These are phyloP conservation scores for Beauveria bassiana DNA, from an alignment of 2,329 filamentous ascomycete genomes.

Conservation along the genomic window DNA sequence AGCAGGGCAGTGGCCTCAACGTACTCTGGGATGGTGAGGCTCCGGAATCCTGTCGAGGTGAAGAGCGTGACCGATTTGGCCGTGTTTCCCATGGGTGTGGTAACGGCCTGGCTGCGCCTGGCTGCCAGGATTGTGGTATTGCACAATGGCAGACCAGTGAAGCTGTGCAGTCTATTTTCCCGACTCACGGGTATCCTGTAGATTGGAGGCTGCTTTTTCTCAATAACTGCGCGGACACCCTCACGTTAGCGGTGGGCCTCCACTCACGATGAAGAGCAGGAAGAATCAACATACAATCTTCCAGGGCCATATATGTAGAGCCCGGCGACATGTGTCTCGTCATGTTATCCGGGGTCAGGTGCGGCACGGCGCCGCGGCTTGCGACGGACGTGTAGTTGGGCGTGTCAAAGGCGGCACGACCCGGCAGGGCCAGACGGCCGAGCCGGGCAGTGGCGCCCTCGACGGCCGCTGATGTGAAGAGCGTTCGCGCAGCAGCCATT, in stretches of 20 bases:
- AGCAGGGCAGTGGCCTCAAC: slow-evolving; percentile 55
- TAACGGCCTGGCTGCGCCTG: slow-evolving; percentile 68
- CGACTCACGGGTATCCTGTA: slow-evolving; percentile 30
- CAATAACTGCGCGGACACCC: slow-evolving; percentile 38
- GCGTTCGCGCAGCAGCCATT: slow-evolving; percentile 19
- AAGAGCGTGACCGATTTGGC: slow-evolving; percentile 66
- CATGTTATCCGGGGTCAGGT: slow-evolving; percentile 81
- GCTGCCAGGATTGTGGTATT: slow-evolving; percentile 66
- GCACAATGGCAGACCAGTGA: slow-evolving; percentile 63
- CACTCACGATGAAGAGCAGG: not conserved
- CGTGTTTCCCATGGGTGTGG: slow-evolving; percentile 62
- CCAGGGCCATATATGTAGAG: slow-evolving; percentile 73
- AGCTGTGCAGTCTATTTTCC: slow-evolving; percentile 59
- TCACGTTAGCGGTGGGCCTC: not conserved
- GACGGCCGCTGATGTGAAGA: slow-evolving; percentile 35
- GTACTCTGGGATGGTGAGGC: slow-evolving; percentile 63
- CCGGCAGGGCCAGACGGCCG: slow-evolving; percentile 56
- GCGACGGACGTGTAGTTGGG: slow-evolving; percentile 75
- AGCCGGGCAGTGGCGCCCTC: slow-evolving; percentile 50
- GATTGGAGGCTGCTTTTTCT: slow-evolving; percentile 44
- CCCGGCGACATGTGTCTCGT: slow-evolving; percentile 54
- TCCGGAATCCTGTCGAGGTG: slow-evolving; percentile 79
- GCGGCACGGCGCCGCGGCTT: slow-evolving; percentile 78
- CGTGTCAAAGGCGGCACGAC: slow-evolving; percentile 62
- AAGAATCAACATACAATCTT: slow-evolving; percentile 67